These are phyloP conservation scores for Talaromyces sp. DNA, from an alignment of 2,329 filamentous ascomycete species.

Conservation along the genomic window DNA sequence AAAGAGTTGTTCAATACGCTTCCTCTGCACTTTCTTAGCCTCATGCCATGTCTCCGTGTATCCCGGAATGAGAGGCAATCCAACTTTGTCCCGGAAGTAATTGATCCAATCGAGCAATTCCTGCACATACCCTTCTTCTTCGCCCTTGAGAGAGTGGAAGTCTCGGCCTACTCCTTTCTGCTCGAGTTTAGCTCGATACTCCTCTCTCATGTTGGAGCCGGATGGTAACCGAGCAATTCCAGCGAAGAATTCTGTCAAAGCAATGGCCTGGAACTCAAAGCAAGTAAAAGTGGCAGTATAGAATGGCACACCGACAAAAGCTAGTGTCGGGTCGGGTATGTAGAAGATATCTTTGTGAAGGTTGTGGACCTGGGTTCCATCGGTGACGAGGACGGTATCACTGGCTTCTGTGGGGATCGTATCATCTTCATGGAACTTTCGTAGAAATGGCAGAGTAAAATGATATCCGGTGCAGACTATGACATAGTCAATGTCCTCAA, in stretches of 20 bases:
- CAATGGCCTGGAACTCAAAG: constrained; percentile 67
- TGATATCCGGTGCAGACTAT: constrained; percentile 68
- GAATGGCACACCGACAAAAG: constrained; percentile 64
- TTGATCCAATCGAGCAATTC: constrained; percentile 17
- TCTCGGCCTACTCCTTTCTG: constrained; percentile 12
- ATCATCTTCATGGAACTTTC: constrained; percentile 48
- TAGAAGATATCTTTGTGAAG: constrained; percentile 70
- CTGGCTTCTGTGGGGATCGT: constrained; percentile 47
- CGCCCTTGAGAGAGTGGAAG: constrained; percentile 14
- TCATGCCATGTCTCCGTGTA: constrained; percentile 31
- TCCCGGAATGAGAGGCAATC: constrained; percentile 27
- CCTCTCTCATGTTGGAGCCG: constrained; percentile 24
- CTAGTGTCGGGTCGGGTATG: constrained; percentile 61
- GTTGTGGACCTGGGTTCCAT: constrained; percentile 63
- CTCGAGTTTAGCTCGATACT: constrained; percentile 20
- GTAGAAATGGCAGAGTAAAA: constrained; percentile 62
- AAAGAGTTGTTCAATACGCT: constrained; percentile 21
- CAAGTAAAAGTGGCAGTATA: constrained; percentile 63
- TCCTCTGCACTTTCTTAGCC: constrained; percentile 26
- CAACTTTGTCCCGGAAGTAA: constrained; percentile 27
- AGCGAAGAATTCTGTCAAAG: constrained; percentile 55
- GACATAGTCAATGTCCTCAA: constrained; percentile 58
- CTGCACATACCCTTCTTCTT: constrained; percentile 15
- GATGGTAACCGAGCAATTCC: constrained; percentile 50
- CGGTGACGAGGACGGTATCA: constrained; percentile 56